Percentiles rank a stretch among this genome's conserved stretches.
Conservation (phyloP, 2,329 filamentous ascomycete genomes). For the Colletotrichum eleusines region DNA sequence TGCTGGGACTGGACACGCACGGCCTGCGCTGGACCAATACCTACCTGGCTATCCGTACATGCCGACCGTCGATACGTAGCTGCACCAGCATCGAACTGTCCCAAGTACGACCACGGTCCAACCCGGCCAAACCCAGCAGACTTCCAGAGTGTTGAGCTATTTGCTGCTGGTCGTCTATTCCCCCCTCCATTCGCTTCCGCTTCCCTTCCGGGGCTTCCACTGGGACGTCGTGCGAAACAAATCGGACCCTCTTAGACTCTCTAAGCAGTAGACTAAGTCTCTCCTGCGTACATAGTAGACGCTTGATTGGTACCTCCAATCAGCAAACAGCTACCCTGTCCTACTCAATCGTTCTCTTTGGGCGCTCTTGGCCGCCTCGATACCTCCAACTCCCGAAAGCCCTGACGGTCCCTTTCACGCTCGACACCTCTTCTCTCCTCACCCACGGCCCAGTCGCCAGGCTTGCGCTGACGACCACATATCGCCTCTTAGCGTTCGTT, state of each 20-base stretch:
- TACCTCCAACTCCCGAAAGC: slow-evolving; percentile 32
- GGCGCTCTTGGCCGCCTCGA: slow-evolving; percentile 28
- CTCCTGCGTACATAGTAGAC: too few species aligned
- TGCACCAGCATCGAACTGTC: slow-evolving; percentile 10
- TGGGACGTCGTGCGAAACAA: slow-evolving; percentile 20
- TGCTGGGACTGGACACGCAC: background rate
- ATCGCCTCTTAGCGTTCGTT: slow-evolving; percentile 33
- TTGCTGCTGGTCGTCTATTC: slow-evolving; percentile 11
- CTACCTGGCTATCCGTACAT: too few species aligned
- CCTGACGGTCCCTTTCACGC: slow-evolving; percentile 24
- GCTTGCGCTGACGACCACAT: slow-evolving; percentile 39
- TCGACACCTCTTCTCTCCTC: slow-evolving; percentile 9
- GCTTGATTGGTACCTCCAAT: slow-evolving; percentile 30
- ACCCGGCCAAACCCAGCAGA: slow-evolving; percentile 34
- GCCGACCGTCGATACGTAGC: background rate
- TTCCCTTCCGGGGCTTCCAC: slow-evolving; percentile 29
- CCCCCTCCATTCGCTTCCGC: slow-evolving; percentile 13
- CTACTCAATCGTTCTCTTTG: slow-evolving; percentile 30
- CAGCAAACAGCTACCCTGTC: slow-evolving; percentile 35
- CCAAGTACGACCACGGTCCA: slow-evolving; percentile 23
- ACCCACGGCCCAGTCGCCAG: slow-evolving; percentile 22
- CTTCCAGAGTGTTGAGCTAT: slow-evolving; percentile 36
- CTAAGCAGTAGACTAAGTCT: too few species aligned
- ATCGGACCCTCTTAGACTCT: slow-evolving; percentile 10
- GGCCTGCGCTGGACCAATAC: slow-evolving; percentile 13